Conservation (phyloP, 2,329 filamentous ascomycete species). For the Trichoderma endophyticum region DNA sequence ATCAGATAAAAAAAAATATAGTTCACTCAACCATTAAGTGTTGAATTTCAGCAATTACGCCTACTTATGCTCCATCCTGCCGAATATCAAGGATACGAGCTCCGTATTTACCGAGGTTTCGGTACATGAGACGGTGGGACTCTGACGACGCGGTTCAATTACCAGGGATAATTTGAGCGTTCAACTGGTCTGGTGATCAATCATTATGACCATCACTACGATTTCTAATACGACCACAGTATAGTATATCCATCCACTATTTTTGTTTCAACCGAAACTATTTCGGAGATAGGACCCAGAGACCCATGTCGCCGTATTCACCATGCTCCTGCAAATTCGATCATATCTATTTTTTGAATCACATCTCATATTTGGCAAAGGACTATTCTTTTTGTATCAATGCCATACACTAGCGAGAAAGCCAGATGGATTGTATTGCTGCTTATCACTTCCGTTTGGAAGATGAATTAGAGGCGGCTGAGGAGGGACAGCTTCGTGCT, state of each 20-base stretch:
- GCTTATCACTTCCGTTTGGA: no score
- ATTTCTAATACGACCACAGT: background rate
- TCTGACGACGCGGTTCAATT: background rate
- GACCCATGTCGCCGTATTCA: background rate
- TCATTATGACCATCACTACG: background rate
- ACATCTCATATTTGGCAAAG: background rate
- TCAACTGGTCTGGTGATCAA: background rate
- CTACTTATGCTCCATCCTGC: background rate
- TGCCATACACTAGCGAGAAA: fast-evolving
- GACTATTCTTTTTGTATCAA: background rate
- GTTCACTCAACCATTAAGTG: background rate
- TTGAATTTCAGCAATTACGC: background rate
- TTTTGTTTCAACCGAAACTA: background rate
- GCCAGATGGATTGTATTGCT: background rate
- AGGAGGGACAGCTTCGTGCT: no score
- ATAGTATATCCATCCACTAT: background rate
- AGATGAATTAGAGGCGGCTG: no score
- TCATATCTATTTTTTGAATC: background rate
- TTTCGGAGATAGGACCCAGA: background rate
- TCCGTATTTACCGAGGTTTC: background rate
- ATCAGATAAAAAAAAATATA: background rate
- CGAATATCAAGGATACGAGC: background rate
- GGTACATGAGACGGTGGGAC: background rate
- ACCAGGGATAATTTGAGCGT: background rate
- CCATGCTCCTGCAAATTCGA: background rate